Base-by-base conservation (phyloP, 805 yeast species). In the Teunomyces pallodes region DNA sequence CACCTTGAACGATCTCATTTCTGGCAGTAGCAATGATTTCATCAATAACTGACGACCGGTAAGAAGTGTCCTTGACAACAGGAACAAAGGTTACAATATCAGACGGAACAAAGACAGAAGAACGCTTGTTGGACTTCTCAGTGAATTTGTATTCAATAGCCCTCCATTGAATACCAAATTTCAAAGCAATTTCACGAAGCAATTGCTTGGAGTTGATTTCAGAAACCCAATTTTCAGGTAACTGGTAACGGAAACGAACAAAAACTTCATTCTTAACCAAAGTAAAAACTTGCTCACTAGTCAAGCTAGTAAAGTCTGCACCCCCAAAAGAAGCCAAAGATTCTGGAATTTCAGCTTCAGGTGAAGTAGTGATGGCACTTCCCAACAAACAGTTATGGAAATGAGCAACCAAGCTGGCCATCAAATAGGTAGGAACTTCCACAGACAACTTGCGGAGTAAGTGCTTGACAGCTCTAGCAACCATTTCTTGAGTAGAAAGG, bases 91-190 rank as follows among this genome's bases (percentile, higher is more conserved):
- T 74, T 24, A 82, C 58, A 43, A 92, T 75, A 62, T 90, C 96
- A 14, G 76, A 81, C 13, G 82, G 70, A 16, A 74, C 61, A 57
- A 81, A 80, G 9, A 84, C 80, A 2, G 79, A 71, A 4, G 64
- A 48, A 36, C 72, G 62, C 62, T 67, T 69, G 52, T 62, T 72
- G 50, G 67, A 61, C 46, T 75, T 72, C 51, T 58, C 65, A 40
- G 74, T 81, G 63, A 81, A 80, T 9, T 64, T 69, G 60, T 80
- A 83, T 9, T 69, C 61, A 52, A 69, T 76, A 9, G 79, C 73
- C 51, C 74, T 69, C 87, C 96, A 85, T 72, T 94, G 99, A 46
- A 92, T 81, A 68, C 98, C 98, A 56, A 84, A 81, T 67, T 87
- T 86, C 46, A 73, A 58, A 9, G 96, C 83, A 53, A 90, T 75